Evolutionary conservation across 2,329 filamentous ascomycete species (phyloP), one percentile per base, ranked within the genome.

Genomic region (Beauveria caledonica): DNA sequence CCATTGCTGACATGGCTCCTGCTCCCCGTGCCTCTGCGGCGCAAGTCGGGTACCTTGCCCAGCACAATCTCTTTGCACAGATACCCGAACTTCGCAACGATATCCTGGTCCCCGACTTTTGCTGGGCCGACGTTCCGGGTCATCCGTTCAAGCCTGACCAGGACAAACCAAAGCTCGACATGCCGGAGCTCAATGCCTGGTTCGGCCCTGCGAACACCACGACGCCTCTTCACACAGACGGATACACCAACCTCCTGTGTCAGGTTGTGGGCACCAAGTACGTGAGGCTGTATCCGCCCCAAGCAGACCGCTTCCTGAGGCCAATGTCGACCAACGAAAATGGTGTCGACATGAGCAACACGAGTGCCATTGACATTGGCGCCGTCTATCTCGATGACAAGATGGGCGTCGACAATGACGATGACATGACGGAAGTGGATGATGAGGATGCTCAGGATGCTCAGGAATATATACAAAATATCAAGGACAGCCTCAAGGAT

Each of bases 201-300:
- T 88, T 97, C 64, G 94, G 94, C 0, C 94, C 94, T 0, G 78
- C 86, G 0, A 86, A 86, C 54, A 97, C 94, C 0, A 92, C 96
- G 64, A 96, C 92, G 1, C 94, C 94, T 1, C 78, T 97, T 1
- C 94, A 99, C 72, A 95, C 91, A 1, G 94, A 97, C 68, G 90
- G 89, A 1, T 95, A 97, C 71, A 90, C 97, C 70, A 97, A 97
- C 69, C 84, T 97, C 52, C 82, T 97, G 5, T 87, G 87, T 25
- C 94, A 97, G 72, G 89, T 95, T 0, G 89, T 96, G 0, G 94
- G 94, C 0, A 80, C 83, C 61, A 99, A 99, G 73, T 97, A 97
- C 72, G 77, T 97, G n/a, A 82, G 94, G 1, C 78, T 97, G 2
- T 97, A 97, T 71, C 80, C 87, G 1, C 92, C 93, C 0, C 71